Evolutionary conservation across 2,329 filamentous ascomycete genomes (phyloP), one percentile per base, ranked within the genome.

Genomic region (Trichoderma breve): DNA sequence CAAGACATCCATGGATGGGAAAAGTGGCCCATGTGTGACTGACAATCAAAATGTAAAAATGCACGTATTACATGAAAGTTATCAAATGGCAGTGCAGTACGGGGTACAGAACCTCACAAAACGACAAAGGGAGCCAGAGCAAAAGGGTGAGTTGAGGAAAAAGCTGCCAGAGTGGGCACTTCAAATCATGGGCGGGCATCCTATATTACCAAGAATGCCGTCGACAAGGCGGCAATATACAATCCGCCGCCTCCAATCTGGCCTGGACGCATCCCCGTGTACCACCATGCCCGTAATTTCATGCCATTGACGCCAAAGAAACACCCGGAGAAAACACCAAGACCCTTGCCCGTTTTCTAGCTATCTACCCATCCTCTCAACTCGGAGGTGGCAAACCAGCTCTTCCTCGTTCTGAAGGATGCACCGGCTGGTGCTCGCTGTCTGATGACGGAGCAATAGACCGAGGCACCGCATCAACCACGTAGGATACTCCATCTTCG

Each of bases 401-500:
- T 55, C 78, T 73, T 21, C 82, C 82, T 9, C 74, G 74, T 74
- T 88, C 87, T 2, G 86, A 83, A 3, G 87, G 85, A 74, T 89
- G 87, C 39, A 80, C 78, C 24, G 83, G 83, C 28, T 86, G 78
- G 47, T 83, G 81, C 9, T 84, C 81, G 30, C 85, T 86, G 84
- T 66, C 86, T 85, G 0, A 89, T 86, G 0, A 88, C 86, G 74
- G 86, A 88, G n/a, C 86, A 83, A 77, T 86, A 8, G 88, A 90
- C 71, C 89, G 82, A 57, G 89, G 89, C 71, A 86, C 86, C 0
- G 90, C 90, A 75, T 93, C 89, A 6, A 93, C 84, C 15, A 93
- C 88, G 78, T 94, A 94, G 32, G 87, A 86, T 6, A 94, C 87
- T 0, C 92, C 92, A 76, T 94, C 91, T 11, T 95, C 92, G 0